These are phyloP conservation scores for Beauveria sp. DNA, from an alignment of 2,329 filamentous ascomycete genomes.

Conservation along the genomic window DNA sequence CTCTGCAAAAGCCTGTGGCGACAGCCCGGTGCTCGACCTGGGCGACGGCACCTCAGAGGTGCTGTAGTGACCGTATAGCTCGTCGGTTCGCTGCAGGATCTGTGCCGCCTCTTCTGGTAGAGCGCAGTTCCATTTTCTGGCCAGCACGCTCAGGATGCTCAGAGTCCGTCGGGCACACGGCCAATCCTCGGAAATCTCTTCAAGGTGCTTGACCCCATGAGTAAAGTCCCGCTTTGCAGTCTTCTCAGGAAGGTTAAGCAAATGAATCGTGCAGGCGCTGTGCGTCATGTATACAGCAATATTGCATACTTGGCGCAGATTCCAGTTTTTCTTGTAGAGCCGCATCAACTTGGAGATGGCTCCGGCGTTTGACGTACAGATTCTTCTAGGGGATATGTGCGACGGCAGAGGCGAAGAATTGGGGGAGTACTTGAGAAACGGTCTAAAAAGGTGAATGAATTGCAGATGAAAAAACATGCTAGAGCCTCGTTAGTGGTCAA, in stretches of 20 bases:
- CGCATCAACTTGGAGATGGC: conserved; percentile 91
- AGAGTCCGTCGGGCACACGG: conserved; percentile 79
- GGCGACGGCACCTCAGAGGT: conserved; percentile 54
- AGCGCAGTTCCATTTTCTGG: conserved; percentile 82
- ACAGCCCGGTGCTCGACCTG: conserved; percentile 24
- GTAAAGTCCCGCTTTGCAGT: conserved; percentile 83
- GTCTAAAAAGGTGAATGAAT: conserved; percentile 91
- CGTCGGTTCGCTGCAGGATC: conserved; percentile 70
- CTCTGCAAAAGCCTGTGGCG: conserved; percentile 23
- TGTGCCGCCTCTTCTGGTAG: conserved; percentile 74
- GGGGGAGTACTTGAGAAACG: conserved; percentile 86
- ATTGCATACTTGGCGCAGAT: conserved; percentile 88
- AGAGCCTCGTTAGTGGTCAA: conserved; percentile 17
- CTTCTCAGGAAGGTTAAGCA: conserved; percentile 89
- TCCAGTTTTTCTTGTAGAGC: conserved; percentile 86
- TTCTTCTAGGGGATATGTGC: conserved; percentile 82
- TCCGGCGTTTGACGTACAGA: conserved; percentile 83
- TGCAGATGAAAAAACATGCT: conserved; percentile 98
- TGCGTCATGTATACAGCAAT: conserved; percentile 94
- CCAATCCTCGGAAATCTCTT: conserved; percentile 96
- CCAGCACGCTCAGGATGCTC: conserved; percentile 74
- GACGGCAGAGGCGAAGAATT: conserved; percentile 72
- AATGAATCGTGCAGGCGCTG: conserved; percentile 87
- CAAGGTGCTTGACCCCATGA: conserved; percentile 82
- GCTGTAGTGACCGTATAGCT: conserved; percentile 68